Conservation (phyloP, 305 asterid species). For the Galium porrigens region DNA sequence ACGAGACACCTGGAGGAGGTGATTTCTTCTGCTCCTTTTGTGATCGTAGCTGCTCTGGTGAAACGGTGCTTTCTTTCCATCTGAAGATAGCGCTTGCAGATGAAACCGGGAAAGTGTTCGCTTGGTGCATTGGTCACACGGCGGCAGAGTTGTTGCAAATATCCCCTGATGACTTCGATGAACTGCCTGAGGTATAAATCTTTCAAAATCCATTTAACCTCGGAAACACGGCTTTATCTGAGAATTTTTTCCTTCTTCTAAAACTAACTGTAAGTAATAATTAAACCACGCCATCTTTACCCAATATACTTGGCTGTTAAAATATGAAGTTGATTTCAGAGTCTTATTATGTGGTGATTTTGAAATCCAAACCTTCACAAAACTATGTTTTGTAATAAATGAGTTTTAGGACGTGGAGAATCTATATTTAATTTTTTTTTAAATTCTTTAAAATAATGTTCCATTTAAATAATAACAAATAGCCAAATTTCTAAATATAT, state of each 20-base stretch:
- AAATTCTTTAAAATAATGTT: too few species aligned
- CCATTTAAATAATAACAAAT: too few species aligned
- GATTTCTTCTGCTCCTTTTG: constrained; percentile 60
- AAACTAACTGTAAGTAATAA: not conserved
- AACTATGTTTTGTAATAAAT: too few species aligned
- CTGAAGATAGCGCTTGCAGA: constrained; percentile 59
- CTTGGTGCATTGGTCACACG: constrained; percentile 77
- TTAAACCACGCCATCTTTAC: not conserved
- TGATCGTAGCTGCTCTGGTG: constrained; percentile 32
- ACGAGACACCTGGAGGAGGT: constrained; percentile 20
- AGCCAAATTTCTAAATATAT: too few species aligned
- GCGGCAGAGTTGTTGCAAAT: constrained; percentile 88
- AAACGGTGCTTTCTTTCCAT: constrained; percentile 45
- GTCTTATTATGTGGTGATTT: too few species aligned
- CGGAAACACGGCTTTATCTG: not conserved
- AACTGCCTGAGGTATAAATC: constrained; percentile 57
- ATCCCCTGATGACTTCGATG: constrained; percentile 63
- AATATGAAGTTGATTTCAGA: too few species aligned
- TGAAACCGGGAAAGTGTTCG: constrained; percentile 48
- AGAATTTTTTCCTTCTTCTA: not conserved
- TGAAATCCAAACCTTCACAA: too few species aligned
- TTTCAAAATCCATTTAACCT: not conserved
- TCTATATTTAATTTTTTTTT: too few species aligned
- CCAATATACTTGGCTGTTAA: not conserved
- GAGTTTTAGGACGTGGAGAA: too few species aligned